Conservation (phyloP, 164 flowering plant genomes). For the Annona cherimola region DNA sequence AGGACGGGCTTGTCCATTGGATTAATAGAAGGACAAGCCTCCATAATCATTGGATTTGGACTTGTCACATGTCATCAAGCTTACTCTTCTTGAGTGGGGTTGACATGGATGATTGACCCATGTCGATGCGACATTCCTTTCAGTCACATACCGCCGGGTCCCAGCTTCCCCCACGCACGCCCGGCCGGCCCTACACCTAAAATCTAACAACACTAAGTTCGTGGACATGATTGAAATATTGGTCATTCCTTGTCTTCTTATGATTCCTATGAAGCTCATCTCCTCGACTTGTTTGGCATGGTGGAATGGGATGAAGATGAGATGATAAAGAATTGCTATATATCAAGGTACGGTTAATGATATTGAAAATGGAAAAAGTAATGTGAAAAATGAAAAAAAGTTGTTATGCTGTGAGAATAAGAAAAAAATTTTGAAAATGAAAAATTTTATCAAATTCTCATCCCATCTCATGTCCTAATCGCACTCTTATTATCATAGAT, state of each 20-base stretch:
- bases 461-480: too few species aligned
- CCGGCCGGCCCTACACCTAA: neutral
- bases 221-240: constrained; percentile 21
- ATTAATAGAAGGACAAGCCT: neutral
- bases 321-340: too few species aligned
- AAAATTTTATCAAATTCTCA: too few species aligned
- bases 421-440: too few species aligned
- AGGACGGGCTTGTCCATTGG: neutral
- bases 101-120: constrained; percentile 38
- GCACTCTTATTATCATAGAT: too few species aligned
- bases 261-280: neutral
- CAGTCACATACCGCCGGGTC: constrained; percentile 10
- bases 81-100: constrained; percentile 21
- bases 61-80: constrained; percentile 20
- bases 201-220: constrained; percentile 18
- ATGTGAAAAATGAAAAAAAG: too few species aligned
- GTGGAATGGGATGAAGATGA: too few species aligned
- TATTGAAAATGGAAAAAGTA: too few species aligned
- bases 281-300: neutral
- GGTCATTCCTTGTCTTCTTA: constrained; percentile 21
- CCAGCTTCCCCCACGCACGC: constrained; percentile 4
- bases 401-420: too few species aligned
- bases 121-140: constrained; percentile 25
- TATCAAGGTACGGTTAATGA: too few species aligned
- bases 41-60: constrained; percentile 25